Evolutionary conservation across 257 asterid genomes (phyloP), one percentile per base, ranked within the genome.

Genomic region (Gardenia jasminoides): DNA sequence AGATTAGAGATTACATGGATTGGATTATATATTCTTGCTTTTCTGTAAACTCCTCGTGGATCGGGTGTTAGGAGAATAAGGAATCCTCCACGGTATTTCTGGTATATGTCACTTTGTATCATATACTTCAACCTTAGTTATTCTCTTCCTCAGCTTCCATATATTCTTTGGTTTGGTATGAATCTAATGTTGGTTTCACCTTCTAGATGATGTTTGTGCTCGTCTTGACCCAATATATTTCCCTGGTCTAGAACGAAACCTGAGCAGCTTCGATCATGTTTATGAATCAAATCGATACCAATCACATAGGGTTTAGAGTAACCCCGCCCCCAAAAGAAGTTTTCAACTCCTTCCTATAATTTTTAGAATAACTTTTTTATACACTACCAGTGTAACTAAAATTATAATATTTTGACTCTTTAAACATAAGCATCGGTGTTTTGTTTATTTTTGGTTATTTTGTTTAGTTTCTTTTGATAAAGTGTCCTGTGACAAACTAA

Each of bases 1-100:
- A 74, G 78, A 62, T 74, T 52, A 33, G 22, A 74, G 78, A 62
- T 74, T 52, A 33, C 67, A 33, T 13, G 22, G 48, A 48, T 65
- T 46, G 46, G n/a, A 1, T 15, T 10, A 4, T n/a, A n/a, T n/a
- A n/a, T 7, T 76, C 19, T 68, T 54, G 59, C 12, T 41, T 70
- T 52, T 70, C 44, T 19, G 0, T n/a, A 56, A 43, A 68, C 56
- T 78, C 81, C 67, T 50, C 24, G n/a, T n/a, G n/a, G n/a, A n/a
- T n/a, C n/a, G 24, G 50, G 11, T 36, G 26, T 17, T 19, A 11
- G 15, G 43, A 62, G 72, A 67, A 77, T 28, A 47, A 70, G 72
- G 76, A 78, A 78, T 70, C 69, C 58, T 56, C 50, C 43, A 24
- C 54, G 24, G 43, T 66, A 30, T 46, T 74, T 67, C 67, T 31